Evolutionary conservation across 148 eudicot genomes (phyloP), one percentile per base, ranked within the genome.

Genomic region (Vaccinium macrocarpon): DNA sequence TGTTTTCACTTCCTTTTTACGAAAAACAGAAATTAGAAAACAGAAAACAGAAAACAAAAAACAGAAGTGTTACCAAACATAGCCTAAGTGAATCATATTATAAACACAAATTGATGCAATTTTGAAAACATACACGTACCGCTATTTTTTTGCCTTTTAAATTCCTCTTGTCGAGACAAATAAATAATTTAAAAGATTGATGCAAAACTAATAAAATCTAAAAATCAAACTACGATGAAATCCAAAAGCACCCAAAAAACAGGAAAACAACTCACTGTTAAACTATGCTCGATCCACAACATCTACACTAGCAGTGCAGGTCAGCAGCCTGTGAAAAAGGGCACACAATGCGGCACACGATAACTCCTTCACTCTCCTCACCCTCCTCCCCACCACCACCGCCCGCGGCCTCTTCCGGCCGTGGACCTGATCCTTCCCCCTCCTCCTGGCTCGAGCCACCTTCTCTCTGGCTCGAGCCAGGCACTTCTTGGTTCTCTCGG

Each of bases 291-390:
- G 25, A 59, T 55, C 83, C 83, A 82, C 84, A 73, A 84, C 90
- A 80, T 88, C 90, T 73, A 88, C 86, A 55, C 86, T 90, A 35
- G 87, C 76, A 50, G 88, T 84, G 71, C 92, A 89, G 48, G 92
- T 80, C 56, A 90, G 81, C 84, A 90, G 50, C 86, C 90, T 80
- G 48, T 87, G 84, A 9, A 90, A 35, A 79, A 84, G 71, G 72
- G 61, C 52, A 52, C 84, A 80, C 8, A 90, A 6, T 72, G 88
- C 83, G 82, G 82, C 84, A 74, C 71, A 89, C 78, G 87, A 83
- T 2, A 82, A 29, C 15, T 84, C 86, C 84, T 84, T 86, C 9
- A 56, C 85, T 72, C 81, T 88, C 15, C 57, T 81, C 76, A 38
- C 81, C 5, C 81, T 21, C 70, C 38, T 42, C 6, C 74, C 8